Percentiles rank a stretch among this genome's conserved stretches.
phyloP scores from a whole-genome alignment of 1,139 yeast species.

The Taphrina deformans region DNA sequence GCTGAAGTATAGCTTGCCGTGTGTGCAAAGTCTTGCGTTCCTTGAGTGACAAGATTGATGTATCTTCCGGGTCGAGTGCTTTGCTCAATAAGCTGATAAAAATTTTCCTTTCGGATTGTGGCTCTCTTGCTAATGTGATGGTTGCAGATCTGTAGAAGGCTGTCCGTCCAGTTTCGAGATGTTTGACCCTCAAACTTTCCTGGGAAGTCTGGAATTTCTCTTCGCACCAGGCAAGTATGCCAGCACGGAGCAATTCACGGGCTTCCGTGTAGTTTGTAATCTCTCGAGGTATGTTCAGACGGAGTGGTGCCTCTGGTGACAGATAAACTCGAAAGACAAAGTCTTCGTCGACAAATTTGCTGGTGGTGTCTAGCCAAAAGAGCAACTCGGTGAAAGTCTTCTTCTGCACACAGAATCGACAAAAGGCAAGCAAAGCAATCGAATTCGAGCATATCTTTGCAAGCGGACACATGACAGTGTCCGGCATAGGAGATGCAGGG shows the following conservation, averaged over 20 bases:
- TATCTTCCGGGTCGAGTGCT: conserved; percentile 27
- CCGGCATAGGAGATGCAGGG: conserved; percentile 10
- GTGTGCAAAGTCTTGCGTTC: conserved; percentile 13
- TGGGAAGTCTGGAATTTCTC: not conserved
- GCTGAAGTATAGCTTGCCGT: conserved; percentile 16
- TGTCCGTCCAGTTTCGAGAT: not conserved
- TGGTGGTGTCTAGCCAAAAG: conserved; percentile 29
- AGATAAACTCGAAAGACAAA: conserved; percentile 18
- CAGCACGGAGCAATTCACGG: conserved; percentile 19
- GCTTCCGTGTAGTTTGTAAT: conserved; percentile 14
- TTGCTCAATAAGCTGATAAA: not conserved
- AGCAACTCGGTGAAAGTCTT: conserved; percentile 16
- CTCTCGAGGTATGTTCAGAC: conserved; percentile 25
- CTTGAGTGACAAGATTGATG: conserved; percentile 20
- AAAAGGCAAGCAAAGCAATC: conserved; percentile 14
- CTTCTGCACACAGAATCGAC: conserved; percentile 12
- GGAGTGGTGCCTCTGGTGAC: conserved; percentile 9
- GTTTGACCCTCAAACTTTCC: not conserved
- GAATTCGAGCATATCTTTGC: conserved; percentile 16
- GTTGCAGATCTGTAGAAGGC: conserved; percentile 8
- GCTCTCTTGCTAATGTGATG: not conserved
- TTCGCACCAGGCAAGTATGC: conserved; percentile 16
- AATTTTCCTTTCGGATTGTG: not conserved
- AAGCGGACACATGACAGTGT: not conserved
- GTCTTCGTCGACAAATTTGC: not conserved